Conservation (phyloP, 306 rosid species). For the Geum urbanum region DNA sequence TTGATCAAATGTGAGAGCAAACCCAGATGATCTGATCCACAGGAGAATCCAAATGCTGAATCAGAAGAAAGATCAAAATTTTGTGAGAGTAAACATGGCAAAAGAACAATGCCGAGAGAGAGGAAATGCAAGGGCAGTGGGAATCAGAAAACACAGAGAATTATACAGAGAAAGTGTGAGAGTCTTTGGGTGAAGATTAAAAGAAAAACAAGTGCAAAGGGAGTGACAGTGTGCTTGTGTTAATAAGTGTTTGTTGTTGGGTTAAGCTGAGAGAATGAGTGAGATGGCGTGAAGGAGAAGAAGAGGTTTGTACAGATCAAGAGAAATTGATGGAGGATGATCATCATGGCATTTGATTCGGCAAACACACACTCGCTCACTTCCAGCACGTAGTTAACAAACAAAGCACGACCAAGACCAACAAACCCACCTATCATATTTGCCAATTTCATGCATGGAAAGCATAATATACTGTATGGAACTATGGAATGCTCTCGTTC, state of each 20-base stretch:
- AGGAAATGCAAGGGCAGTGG: not conserved
- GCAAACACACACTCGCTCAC: not conserved
- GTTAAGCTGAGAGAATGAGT: slow-evolving; percentile 20
- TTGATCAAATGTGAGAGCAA: slow-evolving; percentile 9
- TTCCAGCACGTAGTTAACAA: not conserved
- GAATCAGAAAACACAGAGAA: slow-evolving; percentile 2
- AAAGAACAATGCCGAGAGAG: slow-evolving; percentile 19
- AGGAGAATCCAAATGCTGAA: slow-evolving; percentile 19
- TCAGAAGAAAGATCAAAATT: slow-evolving; percentile 4
- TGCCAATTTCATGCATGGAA: slow-evolving; percentile 16
- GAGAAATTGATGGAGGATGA: slow-evolving; percentile 2
- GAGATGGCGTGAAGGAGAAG: slow-evolving; percentile 52
- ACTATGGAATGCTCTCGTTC: not conserved
- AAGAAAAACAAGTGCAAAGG: slow-evolving; percentile 6
- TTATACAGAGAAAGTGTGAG: not conserved
- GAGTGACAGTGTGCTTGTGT: slow-evolving; percentile 12
- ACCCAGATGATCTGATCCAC: slow-evolving; percentile 23
- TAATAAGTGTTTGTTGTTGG: slow-evolving; percentile 12
- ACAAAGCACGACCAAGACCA: not conserved
- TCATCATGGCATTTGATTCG: slow-evolving; percentile 2
- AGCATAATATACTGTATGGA: not conserved
- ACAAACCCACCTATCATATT: not conserved
- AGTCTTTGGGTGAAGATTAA: slow-evolving; percentile 2
- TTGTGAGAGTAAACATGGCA: not conserved
- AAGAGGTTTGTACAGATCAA: not conserved